Percentiles rank a stretch among this genome's conserved stretches.
Evolutionary conservation across 2,329 filamentous ascomycete species (phyloP).

Genomic region (Colletotrichum melonis): DNA sequence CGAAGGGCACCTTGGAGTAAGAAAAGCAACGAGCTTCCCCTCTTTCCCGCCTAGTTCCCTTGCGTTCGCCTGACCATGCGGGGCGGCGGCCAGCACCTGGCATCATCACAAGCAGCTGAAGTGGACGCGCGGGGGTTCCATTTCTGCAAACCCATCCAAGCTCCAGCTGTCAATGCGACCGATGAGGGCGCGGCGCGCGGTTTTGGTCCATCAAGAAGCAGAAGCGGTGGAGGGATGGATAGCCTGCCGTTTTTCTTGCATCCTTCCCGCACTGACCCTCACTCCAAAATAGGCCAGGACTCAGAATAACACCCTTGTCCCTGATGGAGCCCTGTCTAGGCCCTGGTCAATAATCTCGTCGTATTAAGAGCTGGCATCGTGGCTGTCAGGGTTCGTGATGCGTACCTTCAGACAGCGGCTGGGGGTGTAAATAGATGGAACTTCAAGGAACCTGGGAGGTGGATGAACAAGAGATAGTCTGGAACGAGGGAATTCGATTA

Average conservation of each 20-base stretch:
- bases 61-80: conserved; percentile 1
- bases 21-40: background rate
- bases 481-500: background rate
- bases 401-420: background rate
- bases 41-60: background rate
- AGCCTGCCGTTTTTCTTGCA: background rate
- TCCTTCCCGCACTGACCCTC: conserved; percentile 11
- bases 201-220: conserved; percentile 1
- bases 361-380: conserved; percentile 14
- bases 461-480: background rate
- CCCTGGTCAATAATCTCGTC: conserved; percentile 21
- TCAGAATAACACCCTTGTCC: conserved; percentile 7
- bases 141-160: conserved; percentile 4
- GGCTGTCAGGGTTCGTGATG: conserved; percentile 8
- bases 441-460: background rate
- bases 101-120: background rate
- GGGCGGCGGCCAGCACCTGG: background rate
- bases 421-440: background rate
- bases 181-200: background rate
- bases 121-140: conserved; percentile 15
- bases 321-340: background rate
- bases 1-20: background rate
- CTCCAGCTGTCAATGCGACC: conserved; percentile 25
- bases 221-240: background rate
- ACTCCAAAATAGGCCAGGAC: background rate